Evolutionary conservation across 345 rosid species (phyloP).

Genomic region (Aquilaria yunnanensis): DNA sequence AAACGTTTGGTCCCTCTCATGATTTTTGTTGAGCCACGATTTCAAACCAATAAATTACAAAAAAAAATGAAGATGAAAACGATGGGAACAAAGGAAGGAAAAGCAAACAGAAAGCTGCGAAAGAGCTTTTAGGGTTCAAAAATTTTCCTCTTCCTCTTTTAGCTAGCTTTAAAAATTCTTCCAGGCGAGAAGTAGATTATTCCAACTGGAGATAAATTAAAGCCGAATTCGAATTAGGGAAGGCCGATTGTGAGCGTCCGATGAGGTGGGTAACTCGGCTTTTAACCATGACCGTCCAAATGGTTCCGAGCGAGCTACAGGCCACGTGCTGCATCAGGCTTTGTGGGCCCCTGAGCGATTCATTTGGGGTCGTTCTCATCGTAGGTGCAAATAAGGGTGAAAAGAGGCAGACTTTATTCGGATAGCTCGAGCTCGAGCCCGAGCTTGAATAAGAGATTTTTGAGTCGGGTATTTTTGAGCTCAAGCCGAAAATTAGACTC

Average conservation of each 20-base stretch:
- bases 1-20: slow-evolving; percentile 72
- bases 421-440: too few relatives aligned
- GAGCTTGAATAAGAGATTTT: too few relatives aligned
- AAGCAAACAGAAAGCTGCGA: slow-evolving; percentile 10
- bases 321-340: slow-evolving; percentile 16
- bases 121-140: slow-evolving; percentile 31
- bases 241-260: slow-evolving; percentile 22
- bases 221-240: background rate
- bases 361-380: too few relatives aligned
- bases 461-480: too few relatives aligned
- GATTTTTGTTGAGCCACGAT: slow-evolving; percentile 16
- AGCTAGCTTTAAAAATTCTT: too few relatives aligned
- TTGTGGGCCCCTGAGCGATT: slow-evolving; percentile 1
- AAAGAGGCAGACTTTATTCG: too few relatives aligned
- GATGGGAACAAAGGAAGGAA: background rate
- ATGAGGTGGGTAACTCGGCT: slow-evolving; percentile 30
- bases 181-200: background rate
- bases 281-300: slow-evolving; percentile 34
- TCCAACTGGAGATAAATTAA: slow-evolving; percentile 6
- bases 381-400: too few relatives aligned
- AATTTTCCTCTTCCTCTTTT: slow-evolving; percentile 3
- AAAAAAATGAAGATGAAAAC: too few relatives aligned
- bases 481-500: too few relatives aligned
- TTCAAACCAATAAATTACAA: background rate
- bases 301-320: background rate